A percentile compares a stretch with the other conserved stretches of the same genome.
These are phyloP conservation scores for Ambrosia artemisiifolia DNA, from an alignment of 129 eudicot genomes.

Conservation along the genomic window DNA sequence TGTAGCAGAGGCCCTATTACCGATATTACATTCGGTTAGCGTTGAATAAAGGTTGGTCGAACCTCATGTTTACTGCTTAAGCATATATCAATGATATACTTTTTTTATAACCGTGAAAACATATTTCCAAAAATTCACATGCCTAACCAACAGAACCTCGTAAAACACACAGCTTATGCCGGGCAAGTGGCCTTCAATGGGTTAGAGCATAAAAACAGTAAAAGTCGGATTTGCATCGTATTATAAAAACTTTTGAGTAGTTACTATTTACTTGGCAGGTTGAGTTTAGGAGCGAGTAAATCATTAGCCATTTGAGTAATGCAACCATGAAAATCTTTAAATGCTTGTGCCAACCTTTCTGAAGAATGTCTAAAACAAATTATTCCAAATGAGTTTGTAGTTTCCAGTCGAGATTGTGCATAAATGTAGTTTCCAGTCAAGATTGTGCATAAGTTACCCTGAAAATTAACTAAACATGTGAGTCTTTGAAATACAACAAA, in stretches of 20 bases:
- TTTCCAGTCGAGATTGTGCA: constrained; percentile 70
- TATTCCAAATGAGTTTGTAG: constrained; percentile 86
- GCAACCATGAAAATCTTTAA: not conserved
- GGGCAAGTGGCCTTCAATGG: too few species aligned
- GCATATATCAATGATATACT: too few species aligned
- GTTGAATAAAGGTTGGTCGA: too few species aligned
- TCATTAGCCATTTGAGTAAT: not conserved
- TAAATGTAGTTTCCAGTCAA: constrained; percentile 81
- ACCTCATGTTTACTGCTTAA: too few species aligned
- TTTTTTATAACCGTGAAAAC: too few species aligned
- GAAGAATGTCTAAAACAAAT: constrained; percentile 70
- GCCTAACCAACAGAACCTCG: too few species aligned
- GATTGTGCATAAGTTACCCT: constrained; percentile 82
- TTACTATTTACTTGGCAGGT: too few species aligned
- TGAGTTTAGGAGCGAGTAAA: not conserved
- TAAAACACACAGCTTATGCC: too few species aligned
- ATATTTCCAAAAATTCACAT: too few species aligned
- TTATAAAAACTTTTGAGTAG: too few species aligned
- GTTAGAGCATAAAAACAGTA: too few species aligned
- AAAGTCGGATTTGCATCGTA: too few species aligned
- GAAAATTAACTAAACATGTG: constrained; percentile 11
- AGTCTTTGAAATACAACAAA: not conserved
- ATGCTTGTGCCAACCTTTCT: constrained; percentile 54
- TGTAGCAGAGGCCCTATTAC: constrained; percentile 59
- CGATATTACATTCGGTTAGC: not conserved